Conservation (phyloP, 352 stramenopile species). For the Phytophthora hybrid region DNA sequence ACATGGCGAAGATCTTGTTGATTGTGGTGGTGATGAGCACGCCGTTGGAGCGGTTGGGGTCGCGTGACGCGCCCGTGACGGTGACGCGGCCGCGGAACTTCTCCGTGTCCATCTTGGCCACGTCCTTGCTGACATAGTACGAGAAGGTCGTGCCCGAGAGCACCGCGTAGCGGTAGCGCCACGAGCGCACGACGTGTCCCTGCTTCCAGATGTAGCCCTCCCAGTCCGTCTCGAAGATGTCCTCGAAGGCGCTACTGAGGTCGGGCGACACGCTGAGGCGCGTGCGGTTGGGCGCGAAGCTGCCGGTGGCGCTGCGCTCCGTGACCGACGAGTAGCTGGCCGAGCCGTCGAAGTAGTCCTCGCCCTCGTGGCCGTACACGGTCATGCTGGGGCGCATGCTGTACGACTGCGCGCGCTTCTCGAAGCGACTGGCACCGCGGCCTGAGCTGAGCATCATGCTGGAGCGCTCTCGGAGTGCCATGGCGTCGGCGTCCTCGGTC, state of each 20-base stretch:
- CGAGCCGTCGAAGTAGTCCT: constrained; percentile 68
- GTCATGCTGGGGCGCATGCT: constrained; percentile 72
- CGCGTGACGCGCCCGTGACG: constrained; percentile 73
- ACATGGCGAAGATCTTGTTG: constrained; percentile 88
- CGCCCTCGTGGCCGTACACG: constrained; percentile 63
- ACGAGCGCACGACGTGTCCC: constrained; percentile 86
- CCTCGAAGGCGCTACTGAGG: constrained; percentile 76
- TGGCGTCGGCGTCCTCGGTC: constrained; percentile 72
- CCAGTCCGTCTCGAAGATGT: constrained; percentile 90
- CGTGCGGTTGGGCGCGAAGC: constrained; percentile 37
- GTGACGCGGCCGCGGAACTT: constrained; percentile 86
- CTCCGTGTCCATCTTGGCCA: constrained; percentile 81
- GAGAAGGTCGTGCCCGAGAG: constrained; percentile 82
- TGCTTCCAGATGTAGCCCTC: constrained; percentile 91
- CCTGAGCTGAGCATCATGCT: constrained; percentile 37
- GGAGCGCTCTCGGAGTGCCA: constrained; percentile 72
- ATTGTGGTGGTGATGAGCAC: constrained; percentile 89
- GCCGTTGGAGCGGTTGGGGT: constrained; percentile 73
- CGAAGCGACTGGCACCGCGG: constrained; percentile 39
- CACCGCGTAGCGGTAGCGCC: constrained; percentile 85
- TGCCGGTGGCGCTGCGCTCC: constrained; percentile 54
- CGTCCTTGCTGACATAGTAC: constrained; percentile 87
- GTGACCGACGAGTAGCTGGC: constrained; percentile 56
- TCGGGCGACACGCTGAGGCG: constrained; percentile 77
- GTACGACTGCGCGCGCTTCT: constrained; percentile 56